Base-by-base conservation (phyloP, 2,329 filamentous ascomycete species). In the Apiospora marii region DNA sequence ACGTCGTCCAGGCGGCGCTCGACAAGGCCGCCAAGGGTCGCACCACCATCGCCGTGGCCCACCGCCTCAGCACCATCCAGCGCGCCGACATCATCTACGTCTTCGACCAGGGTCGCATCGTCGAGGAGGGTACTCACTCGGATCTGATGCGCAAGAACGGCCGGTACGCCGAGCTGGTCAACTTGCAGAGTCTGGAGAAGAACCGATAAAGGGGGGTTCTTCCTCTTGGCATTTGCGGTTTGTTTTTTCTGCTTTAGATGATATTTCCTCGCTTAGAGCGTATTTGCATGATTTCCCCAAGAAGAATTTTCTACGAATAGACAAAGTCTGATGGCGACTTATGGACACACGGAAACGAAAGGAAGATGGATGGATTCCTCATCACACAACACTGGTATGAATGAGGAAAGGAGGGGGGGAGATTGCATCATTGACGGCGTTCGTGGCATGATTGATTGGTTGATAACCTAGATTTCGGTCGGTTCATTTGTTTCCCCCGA, bases 21-120 rank as follows among this genome's bases (percentile, higher is more conserved):
- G 93, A 98, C 81, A 91, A 91, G 74, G 95, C 95, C 1, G 92
- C 94, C 27, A 92, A 93, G 85, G 94, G 92, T 64, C 89, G 95
- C 70, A 97, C 95, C 8, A 98, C 96, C 0, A 96, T 99, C 74
- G 95, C 96, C 0, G 96, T 99, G 0, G 96, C 96, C 3, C 96
- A 99, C 83, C 88, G 96, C 34, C 85, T 99, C 7, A 94, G 92
- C 79, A 98, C 96, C 0, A 98, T 98, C 74, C 95, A 98, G 81
- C 95, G 96, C 81, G 96, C 96, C 0, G 96, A 98, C 80, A 85
- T 96, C 68, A 98, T 98, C 77, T 98, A 97, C 76, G 96, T 98
- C n/a, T 96, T 98, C 80, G 95, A 98, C 81, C 92, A 94, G 78
- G 96, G 96, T 10, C 89, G 90, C 73, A 90, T 98, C 61, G 93